Conservation (phyloP, 2,329 filamentous ascomycete genomes). For the Cercospora janseana region DNA sequence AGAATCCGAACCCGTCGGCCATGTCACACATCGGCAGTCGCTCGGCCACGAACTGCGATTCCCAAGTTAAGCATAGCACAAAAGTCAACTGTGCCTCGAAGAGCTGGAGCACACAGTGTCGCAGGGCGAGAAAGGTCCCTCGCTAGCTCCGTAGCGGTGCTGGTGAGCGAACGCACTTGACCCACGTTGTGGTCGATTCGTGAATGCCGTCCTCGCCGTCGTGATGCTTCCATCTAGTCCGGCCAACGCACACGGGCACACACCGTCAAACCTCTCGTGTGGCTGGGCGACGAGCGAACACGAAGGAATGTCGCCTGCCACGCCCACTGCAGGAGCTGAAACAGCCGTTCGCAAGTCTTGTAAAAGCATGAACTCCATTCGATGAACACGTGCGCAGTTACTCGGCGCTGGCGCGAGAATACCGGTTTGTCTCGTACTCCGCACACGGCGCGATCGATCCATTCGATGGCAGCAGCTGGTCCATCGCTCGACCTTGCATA, state of each 20-base stretch:
- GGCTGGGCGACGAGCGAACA: conserved; percentile 2
- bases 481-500: conserved; percentile 1
- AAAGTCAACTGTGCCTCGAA: no score
- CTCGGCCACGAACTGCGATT: no score
- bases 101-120: no score
- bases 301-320: conserved; percentile 4
- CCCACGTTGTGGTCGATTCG: no score
- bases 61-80: no score
- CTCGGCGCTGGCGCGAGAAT: conserved; percentile 4
- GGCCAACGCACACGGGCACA: conserved; percentile 6
- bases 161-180: no score
- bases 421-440: neutral
- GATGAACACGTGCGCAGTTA: neutral
- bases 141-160: no score
- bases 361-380: conserved; percentile 10
- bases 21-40: no score
- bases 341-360: conserved; percentile 5
- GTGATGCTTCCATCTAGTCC: conserved; percentile 4
- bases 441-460: no score
- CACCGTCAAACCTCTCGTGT: neutral
- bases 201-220: neutral
- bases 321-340: conserved; percentile 8
- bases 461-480: no score
- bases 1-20: no score
- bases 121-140: no score